Percentiles rank a stretch among this genome's conserved stretches.
Conservation (phyloP, 2,329 filamentous ascomycete genomes). For the Drechslerella dactyloides region DNA sequence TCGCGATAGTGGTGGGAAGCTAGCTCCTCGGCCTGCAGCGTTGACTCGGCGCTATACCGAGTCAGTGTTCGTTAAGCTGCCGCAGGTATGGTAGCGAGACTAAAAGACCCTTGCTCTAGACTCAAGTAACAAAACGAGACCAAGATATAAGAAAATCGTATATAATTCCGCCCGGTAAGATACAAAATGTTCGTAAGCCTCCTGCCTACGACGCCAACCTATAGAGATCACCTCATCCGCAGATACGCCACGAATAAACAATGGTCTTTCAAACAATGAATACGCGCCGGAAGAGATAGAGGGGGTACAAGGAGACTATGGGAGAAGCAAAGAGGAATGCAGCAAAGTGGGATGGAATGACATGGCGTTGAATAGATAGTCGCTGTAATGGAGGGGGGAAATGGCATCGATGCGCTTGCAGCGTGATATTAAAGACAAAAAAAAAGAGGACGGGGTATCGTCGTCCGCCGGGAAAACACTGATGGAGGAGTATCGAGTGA, state of each 20-base stretch:
- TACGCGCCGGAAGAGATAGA: not conserved
- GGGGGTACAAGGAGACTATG: not conserved
- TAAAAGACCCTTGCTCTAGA: too few relatives aligned
- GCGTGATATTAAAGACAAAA: slow-evolving; percentile 1
- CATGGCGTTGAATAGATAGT: not conserved
- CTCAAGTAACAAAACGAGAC: too few relatives aligned
- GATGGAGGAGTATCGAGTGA: too few relatives aligned
- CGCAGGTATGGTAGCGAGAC: too few relatives aligned
- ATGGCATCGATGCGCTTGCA: slow-evolving; percentile 19
- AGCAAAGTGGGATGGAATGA: not conserved
- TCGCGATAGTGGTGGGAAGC: too few relatives aligned
- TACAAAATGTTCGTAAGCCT: slow-evolving; percentile 23
- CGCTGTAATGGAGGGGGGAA: too few relatives aligned
- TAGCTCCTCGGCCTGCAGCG: too few relatives aligned
- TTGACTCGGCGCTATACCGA: too few relatives aligned
- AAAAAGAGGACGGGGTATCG: not conserved
- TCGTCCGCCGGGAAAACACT: too few relatives aligned
- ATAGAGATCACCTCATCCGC: slow-evolving; percentile 28
- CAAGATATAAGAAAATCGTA: not conserved
- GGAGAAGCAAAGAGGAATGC: not conserved
- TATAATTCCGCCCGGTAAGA: slow-evolving; percentile 9
- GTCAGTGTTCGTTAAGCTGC: too few relatives aligned
- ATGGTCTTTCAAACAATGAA: slow-evolving; percentile 43
- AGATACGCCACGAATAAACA: slow-evolving; percentile 44
- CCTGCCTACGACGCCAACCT: not conserved